These are phyloP conservation scores for Silene latifolia DNA, from an alignment of 148 eudicot species.

Conservation along the genomic window DNA sequence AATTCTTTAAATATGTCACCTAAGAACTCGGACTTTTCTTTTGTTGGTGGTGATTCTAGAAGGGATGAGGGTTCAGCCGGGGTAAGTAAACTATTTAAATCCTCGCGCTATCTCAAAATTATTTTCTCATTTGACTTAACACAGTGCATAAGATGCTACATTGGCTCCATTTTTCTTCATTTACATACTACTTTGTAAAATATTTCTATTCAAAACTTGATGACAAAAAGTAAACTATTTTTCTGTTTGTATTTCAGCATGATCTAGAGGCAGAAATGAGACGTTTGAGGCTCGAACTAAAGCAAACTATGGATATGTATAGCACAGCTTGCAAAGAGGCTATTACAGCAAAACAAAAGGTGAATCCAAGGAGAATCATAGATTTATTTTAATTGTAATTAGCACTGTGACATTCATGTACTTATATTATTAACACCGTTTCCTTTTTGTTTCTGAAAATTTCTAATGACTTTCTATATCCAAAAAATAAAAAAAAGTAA, in stretches of 20 bases:
- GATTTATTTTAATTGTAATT: neutral
- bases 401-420: neutral
- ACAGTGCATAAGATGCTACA: too few species aligned
- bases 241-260: conserved; percentile 29
- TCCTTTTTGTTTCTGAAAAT: neutral
- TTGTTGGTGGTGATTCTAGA: conserved; percentile 20
- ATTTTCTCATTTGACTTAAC: too few species aligned
- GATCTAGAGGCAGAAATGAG: conserved; percentile 54
- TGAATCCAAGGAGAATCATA: conserved; percentile 9
- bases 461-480: too few species aligned
- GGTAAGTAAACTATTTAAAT: conserved; percentile 27
- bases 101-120: too few species aligned
- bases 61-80: conserved; percentile 20
- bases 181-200: too few species aligned
- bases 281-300: conserved; percentile 59
- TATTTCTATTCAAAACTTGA: too few species aligned
- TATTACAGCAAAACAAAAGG: conserved; percentile 58
- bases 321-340: conserved; percentile 78
- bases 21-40: conserved; percentile 26
- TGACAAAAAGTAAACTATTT: too few species aligned
- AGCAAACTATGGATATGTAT: conserved; percentile 75
- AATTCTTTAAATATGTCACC: conserved; percentile 28
- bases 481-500: too few species aligned
- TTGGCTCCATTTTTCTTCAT: too few species aligned
- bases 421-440: neutral